Evolutionary conservation across 176 grass and related monocot genomes (phyloP).

Genomic region (Secale cereale): DNA sequence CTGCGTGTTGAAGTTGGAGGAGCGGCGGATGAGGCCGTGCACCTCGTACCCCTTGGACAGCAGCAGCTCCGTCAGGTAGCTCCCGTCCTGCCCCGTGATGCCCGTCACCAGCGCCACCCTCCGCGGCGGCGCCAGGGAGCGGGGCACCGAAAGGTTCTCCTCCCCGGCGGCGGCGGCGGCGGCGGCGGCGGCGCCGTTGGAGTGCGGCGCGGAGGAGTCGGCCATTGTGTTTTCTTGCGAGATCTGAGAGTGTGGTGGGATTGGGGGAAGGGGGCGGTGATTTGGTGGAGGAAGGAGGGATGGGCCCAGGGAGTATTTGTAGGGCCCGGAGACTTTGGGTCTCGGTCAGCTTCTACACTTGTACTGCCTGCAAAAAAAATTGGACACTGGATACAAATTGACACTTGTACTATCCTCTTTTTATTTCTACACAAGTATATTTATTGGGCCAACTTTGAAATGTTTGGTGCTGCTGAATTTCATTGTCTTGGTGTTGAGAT

Average conservation of each 20-base stretch:
- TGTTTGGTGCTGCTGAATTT: too few relatives aligned
- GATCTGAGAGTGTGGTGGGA: conserved; percentile 35
- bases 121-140: conserved; percentile 25
- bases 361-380: too few relatives aligned
- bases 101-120: conserved; percentile 90
- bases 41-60: conserved; percentile 89
- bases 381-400: too few relatives aligned
- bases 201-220: conserved; percentile 22
- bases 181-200: conserved; percentile 24
- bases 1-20: conserved; percentile 97
- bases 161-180: neutral
- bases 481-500: too few relatives aligned
- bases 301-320: too few relatives aligned
- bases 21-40: conserved; percentile 94
- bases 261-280: too few relatives aligned
- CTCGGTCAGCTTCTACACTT: too few relatives aligned
- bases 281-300: too few relatives aligned
- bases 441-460: too few relatives aligned
- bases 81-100: conserved; percentile 96
- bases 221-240: neutral
- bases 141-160: conserved; percentile 34
- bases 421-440: too few relatives aligned
- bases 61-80: conserved; percentile 91
- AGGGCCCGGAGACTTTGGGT: too few relatives aligned
- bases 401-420: too few relatives aligned